Evolutionary conservation across 1,139 yeast genomes (phyloP).

Genomic region (Debaryomyces sp.): DNA sequence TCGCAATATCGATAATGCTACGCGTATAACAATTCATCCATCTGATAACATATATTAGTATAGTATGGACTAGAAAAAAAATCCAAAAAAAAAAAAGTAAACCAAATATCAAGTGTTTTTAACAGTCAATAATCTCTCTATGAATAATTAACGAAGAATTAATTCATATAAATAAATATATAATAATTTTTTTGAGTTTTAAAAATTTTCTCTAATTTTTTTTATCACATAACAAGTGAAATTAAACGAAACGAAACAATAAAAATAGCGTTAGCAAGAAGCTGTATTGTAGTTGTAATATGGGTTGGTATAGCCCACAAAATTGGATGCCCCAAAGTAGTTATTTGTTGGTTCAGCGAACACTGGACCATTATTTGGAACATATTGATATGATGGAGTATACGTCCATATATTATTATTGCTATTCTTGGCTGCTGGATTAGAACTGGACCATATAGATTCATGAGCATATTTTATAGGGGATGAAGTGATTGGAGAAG

Average conservation of each 20-base stretch:
- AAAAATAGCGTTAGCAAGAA: slow-evolving; percentile 24
- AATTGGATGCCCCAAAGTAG: slow-evolving; percentile 21
- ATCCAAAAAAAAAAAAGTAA: neutral
- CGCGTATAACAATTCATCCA: neutral
- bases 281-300: slow-evolving; percentile 40
- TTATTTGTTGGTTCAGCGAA: slow-evolving; percentile 17
- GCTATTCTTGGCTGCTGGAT: neutral
- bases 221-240: slow-evolving; percentile 1
- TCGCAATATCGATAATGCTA: neutral
- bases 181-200: slow-evolving; percentile 1
- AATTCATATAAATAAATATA: slow-evolving; percentile 5
- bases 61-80: neutral
- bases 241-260: slow-evolving; percentile 1
- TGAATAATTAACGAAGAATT: neutral
- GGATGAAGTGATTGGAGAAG: slow-evolving; percentile 26
- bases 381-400: slow-evolving; percentile 23
- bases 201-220: slow-evolving; percentile 1
- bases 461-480: slow-evolving; percentile 27
- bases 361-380: slow-evolving; percentile 11
- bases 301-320: slow-evolving; percentile 45
- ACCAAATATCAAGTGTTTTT: slow-evolving; percentile 3
- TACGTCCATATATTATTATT: slow-evolving; percentile 24
- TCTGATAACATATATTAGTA: neutral
- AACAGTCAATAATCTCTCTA: neutral
- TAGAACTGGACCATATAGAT: slow-evolving; percentile 26